These are phyloP conservation scores for Jaltomata sinuosa DNA, from an alignment of 257 asterid genomes.

Conservation along the genomic window DNA sequence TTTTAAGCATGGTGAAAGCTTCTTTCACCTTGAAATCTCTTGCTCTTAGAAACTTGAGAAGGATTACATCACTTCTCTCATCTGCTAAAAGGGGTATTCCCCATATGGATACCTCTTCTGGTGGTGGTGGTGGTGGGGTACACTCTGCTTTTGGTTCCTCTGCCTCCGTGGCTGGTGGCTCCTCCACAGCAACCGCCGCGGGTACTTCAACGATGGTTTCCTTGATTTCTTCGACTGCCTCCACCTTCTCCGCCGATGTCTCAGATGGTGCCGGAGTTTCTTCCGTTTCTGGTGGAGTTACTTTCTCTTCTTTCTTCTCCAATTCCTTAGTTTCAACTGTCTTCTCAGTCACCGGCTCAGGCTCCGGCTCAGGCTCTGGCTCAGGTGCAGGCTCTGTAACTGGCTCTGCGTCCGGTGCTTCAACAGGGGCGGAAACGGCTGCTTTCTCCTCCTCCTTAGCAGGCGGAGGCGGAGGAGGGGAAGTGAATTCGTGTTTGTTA, in stretches of 20 bases:
- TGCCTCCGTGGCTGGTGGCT: slow-evolving; percentile 5
- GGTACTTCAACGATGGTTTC: slow-evolving; percentile 86
- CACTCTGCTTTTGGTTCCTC: slow-evolving; percentile 19
- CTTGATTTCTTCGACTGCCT: slow-evolving; percentile 58
- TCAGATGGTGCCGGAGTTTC: not conserved
- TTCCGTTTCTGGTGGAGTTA: slow-evolving; percentile 11
- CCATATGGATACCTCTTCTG: slow-evolving; percentile 86
- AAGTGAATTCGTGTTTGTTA: slow-evolving; percentile 66
- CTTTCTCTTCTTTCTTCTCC: slow-evolving; percentile 17
- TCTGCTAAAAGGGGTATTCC: slow-evolving; percentile 67
- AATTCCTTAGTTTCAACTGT: not conserved
- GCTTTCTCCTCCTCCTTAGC: slow-evolving; percentile 26
- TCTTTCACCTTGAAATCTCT: slow-evolving; percentile 90
- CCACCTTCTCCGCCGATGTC: slow-evolving; percentile 24
- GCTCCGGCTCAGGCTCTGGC: slow-evolving; percentile 14
- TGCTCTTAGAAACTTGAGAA: slow-evolving; percentile 83
- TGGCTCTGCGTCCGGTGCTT: slow-evolving; percentile 22
- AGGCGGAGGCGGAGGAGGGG: slow-evolving; percentile 44
- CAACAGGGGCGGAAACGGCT: slow-evolving; percentile 12
- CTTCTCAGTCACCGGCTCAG: slow-evolving; percentile 13
- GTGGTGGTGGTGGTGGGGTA: slow-evolving; percentile 23
- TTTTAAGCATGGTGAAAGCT: slow-evolving; percentile 77
- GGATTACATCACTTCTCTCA: slow-evolving; percentile 65
- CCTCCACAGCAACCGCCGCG: slow-evolving; percentile 32
- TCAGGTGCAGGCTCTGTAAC: slow-evolving; percentile 6